phyloP scores from a whole-genome alignment of 169 alveolate genomes.

The Eimeria necatrix region DNA sequence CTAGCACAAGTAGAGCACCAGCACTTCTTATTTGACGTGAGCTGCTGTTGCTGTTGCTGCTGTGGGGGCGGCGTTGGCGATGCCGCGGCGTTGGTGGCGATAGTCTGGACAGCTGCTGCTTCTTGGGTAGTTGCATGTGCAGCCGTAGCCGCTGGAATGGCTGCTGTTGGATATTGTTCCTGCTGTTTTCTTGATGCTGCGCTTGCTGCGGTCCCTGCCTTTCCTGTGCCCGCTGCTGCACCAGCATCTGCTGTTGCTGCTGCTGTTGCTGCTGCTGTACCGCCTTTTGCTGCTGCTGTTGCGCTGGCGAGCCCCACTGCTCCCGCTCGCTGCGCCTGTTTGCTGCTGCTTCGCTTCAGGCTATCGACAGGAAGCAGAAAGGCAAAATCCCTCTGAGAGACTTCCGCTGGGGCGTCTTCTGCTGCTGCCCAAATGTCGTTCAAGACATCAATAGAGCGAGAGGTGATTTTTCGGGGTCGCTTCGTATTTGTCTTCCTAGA shows the following conservation, averaged over 20 bases:
- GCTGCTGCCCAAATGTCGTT: not conserved
- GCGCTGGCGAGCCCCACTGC: too few species aligned
- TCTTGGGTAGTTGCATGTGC: too few species aligned
- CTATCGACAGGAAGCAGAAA: conserved; percentile 22
- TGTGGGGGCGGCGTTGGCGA: not conserved
- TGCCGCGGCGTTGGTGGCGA: not conserved
- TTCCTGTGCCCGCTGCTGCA: too few species aligned
- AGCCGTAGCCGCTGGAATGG: too few species aligned
- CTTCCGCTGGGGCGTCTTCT: conserved; percentile 23
- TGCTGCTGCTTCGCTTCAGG: not conserved
- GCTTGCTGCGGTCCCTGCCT: not conserved
- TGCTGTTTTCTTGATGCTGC: too few species aligned
- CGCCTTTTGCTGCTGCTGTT: too few species aligned
- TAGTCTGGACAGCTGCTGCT: not conserved
- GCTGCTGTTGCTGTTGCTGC: not conserved
- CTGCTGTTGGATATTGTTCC: too few species aligned
- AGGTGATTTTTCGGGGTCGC: not conserved
- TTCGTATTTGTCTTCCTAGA: not conserved
- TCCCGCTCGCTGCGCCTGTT: too few species aligned
- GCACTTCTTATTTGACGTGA: conserved; percentile 41
- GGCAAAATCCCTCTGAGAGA: conserved; percentile 1
- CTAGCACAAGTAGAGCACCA: conserved; percentile 9
- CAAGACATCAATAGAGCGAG: conserved; percentile 2
- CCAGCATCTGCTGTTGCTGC: too few species aligned
- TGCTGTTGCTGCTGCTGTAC: too few species aligned